These are phyloP conservation scores for Acer campestre DNA, from an alignment of 345 rosid genomes.

Conservation along the genomic window DNA sequence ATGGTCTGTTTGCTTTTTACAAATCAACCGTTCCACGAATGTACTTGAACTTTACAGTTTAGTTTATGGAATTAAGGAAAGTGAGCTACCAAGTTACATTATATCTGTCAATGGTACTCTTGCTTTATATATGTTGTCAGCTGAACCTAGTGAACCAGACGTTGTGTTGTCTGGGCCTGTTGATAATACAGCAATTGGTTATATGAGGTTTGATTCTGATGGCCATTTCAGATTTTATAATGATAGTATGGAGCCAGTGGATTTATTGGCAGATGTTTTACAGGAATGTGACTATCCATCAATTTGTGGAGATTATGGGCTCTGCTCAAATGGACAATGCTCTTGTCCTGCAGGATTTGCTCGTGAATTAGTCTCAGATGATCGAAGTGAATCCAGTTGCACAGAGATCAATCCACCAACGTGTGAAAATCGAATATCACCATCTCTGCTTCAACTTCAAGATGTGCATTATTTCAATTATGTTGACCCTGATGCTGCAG, in stretches of 20 bases:
- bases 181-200: background rate
- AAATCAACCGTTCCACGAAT: background rate
- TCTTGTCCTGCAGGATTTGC: no score
- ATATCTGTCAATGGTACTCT: background rate
- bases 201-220: background rate
- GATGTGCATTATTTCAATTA: background rate
- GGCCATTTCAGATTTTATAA: conserved; percentile 1
- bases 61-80: background rate
- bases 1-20: background rate
- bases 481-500: background rate
- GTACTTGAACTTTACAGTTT: background rate
- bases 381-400: background rate
- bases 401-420: background rate
- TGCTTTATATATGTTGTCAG: background rate
- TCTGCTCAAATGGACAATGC: background rate
- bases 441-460: background rate
- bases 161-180: no score
- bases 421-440: background rate
- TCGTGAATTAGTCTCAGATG: no score
- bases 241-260: background rate
- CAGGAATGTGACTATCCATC: background rate
- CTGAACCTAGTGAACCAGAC: no score
- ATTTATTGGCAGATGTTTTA: background rate
- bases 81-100: background rate
- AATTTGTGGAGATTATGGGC: background rate